These are phyloP conservation scores for Solanum hybrid DNA, from an alignment of 305 asterid species.

Conservation along the genomic window DNA sequence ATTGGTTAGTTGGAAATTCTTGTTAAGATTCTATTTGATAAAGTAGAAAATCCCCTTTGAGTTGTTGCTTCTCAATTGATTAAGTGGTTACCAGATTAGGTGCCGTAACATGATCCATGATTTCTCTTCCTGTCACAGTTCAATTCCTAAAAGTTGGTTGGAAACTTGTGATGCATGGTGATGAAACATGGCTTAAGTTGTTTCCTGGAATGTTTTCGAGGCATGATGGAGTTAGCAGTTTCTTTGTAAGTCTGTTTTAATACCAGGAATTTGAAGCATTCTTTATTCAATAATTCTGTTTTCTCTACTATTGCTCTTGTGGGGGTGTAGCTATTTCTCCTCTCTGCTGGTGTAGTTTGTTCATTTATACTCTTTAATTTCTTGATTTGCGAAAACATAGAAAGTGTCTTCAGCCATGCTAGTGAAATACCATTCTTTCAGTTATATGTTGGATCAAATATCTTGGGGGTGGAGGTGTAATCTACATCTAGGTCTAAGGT, in stretches of 20 bases:
- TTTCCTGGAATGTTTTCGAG: conserved; percentile 71
- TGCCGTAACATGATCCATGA: not conserved
- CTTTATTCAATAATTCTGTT: not conserved
- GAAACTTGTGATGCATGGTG: conserved; percentile 92
- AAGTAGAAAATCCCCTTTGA: conserved; percentile 12
- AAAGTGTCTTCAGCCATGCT: not conserved
- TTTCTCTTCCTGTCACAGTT: conserved; percentile 33
- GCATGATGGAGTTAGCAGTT: conserved; percentile 92
- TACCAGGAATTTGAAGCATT: not conserved
- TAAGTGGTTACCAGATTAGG: not conserved
- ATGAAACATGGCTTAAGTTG: conserved; percentile 87
- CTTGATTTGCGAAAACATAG: not conserved
- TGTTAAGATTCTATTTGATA: conserved; percentile 35
- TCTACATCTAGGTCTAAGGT: not conserved
- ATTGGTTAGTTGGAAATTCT: conserved; percentile 49
- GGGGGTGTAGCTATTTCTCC: not conserved
- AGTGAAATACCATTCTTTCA: not conserved
- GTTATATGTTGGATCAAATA: not conserved
- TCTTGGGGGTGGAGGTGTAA: not conserved
- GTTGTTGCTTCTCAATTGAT: not conserved
- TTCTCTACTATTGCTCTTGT: not conserved
- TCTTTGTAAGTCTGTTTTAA: conserved; percentile 54
- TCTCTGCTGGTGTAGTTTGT: not conserved
- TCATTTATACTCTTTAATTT: not conserved
- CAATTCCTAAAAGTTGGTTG: conserved; percentile 70